A percentile compares a stretch with the other conserved stretches of the same genome.
These are phyloP conservation scores for Penicillium vulpinum DNA, from an alignment of 2,329 filamentous ascomycete genomes.

Conservation along the genomic window DNA sequence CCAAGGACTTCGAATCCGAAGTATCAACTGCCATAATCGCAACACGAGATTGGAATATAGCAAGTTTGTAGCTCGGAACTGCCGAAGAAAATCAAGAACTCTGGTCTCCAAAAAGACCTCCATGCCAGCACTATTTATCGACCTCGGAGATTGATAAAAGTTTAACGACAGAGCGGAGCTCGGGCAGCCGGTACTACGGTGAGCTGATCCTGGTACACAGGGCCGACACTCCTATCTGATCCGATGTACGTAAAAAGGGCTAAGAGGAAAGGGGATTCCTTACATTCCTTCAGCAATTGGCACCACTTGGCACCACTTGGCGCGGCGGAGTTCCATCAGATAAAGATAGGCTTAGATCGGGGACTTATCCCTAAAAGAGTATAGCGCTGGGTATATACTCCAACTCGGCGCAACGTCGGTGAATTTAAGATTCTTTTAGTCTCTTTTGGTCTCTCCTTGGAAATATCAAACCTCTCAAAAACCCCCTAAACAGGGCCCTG, in stretches of 20 bases:
- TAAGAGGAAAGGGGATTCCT: too few relatives aligned
- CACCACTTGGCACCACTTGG: too few relatives aligned
- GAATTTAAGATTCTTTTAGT: background rate
- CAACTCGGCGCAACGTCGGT: slow-evolving; percentile 10
- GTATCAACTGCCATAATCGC: slow-evolving; percentile 5
- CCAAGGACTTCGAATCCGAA: slow-evolving; percentile 10
- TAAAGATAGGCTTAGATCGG: slow-evolving; percentile 9
- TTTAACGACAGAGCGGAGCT: background rate
- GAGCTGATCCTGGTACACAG: background rate
- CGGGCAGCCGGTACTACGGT: background rate
- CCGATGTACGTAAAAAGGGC: background rate
- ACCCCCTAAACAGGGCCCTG: too few relatives aligned
- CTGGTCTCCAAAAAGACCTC: background rate
- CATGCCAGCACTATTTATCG: background rate
- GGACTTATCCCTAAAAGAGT: background rate
- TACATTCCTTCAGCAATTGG: too few relatives aligned
- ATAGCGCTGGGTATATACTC: background rate
- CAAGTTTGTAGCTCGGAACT: background rate
- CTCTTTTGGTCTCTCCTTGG: too few relatives aligned
- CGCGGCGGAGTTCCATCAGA: slow-evolving; percentile 8
- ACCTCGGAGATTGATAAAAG: slow-evolving; percentile 8
- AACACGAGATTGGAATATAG: background rate
- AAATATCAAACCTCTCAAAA: too few relatives aligned
- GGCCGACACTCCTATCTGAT: background rate
- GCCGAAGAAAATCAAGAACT: background rate